Base-by-base conservation (phyloP, 2,329 filamentous ascomycete species). In the Aspergillus nomiae region DNA sequence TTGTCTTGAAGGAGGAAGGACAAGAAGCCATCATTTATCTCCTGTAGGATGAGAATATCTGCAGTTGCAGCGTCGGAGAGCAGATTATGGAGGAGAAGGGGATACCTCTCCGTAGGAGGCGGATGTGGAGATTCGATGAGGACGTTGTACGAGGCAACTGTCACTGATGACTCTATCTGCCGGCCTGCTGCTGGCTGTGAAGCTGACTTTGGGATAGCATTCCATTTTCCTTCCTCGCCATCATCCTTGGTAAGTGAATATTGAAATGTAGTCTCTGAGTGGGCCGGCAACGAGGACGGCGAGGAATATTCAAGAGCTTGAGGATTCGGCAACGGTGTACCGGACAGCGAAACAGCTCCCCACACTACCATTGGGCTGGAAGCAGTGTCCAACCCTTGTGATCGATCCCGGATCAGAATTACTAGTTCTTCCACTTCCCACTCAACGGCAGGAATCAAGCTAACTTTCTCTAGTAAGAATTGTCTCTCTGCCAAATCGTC, bases 11-110 rank as follows among this genome's bases (percentile, higher is more conserved):
- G 56, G 7, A 62, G 41, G n/a, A 62, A 62, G 9, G 60, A 62
- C 7, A 62, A 41, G 24, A 62, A 62, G 12, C 41, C 50, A 26
- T 62, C 60, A 3, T 48, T 19, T 11, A 62, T 56, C 14, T 62
- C 60, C 41, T 62, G 60, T 2, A 62, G n/a, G 16, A 62, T 28
- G 30, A 62, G 60, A 21, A 62, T 50, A n/a, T 62, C 56, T 6
- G 60, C 56, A 2, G 14, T 50, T 11, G 60, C 60, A 16, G 46
- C 24, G 19, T 34, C 28, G 7, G 50, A 56, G 30, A 59, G 56
- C 4, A 62, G 19, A 19, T 59, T 62, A 7, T 32, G 56, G 12
- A 56, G 41, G 26, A 62, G 56, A 10, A 59, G 46, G 2, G 60
- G 56, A 24, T 59, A 62, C 8, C 60, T 38, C 12, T 62, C 60